These are phyloP conservation scores for Xylaria sp. DNA, from an alignment of 2,329 filamentous ascomycete genomes.

Conservation along the genomic window DNA sequence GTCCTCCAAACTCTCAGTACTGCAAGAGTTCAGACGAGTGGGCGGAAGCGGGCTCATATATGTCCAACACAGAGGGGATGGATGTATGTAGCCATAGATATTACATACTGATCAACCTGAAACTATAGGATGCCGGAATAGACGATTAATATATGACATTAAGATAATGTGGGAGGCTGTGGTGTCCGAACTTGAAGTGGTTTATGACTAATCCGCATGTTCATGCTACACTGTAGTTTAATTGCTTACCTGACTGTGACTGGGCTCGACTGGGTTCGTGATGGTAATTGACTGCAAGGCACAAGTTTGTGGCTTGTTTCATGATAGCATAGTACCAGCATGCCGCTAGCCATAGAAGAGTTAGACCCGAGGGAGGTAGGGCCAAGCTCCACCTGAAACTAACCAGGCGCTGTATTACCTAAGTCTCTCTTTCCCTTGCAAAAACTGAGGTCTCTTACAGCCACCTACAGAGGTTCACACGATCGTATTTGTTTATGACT, in stretches of 20 bases:
- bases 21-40: background rate
- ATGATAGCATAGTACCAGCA: background rate
- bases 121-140: background rate
- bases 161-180: background rate
- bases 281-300: conserved; percentile 5
- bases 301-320: conserved; percentile 7
- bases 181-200: background rate
- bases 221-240: background rate
- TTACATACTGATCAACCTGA: background rate
- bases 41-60: background rate
- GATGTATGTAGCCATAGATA: background rate
- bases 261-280: background rate
- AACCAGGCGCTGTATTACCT: background rate
- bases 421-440: background rate
- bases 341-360: background rate
- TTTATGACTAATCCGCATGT: background rate
- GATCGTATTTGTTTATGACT: too few relatives aligned
- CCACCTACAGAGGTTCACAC: too few relatives aligned
- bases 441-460: too few relatives aligned
- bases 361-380: background rate
- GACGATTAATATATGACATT: background rate
- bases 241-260: background rate
- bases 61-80: background rate
- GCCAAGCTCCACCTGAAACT: background rate
- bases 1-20: background rate